These are phyloP conservation scores for Suillus tomentosus DNA, from an alignment of 768 basidiomycete species.

Conservation along the genomic window DNA sequence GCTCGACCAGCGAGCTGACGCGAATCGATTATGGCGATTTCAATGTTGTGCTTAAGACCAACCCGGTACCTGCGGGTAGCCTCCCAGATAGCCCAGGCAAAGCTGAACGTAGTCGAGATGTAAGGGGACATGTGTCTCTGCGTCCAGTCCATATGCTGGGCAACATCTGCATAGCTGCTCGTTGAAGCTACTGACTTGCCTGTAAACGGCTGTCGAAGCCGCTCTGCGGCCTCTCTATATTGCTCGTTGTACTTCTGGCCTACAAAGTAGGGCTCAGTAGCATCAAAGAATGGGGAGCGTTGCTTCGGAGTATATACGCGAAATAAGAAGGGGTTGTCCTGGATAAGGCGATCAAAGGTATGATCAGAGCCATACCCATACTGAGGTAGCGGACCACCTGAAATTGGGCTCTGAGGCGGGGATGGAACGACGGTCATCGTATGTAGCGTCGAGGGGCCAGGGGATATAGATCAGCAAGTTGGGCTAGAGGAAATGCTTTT, in stretches of 20 bases:
- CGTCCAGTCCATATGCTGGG: conserved; percentile 75
- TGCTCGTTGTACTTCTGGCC: conserved; percentile 63
- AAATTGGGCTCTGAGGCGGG: conserved; percentile 24
- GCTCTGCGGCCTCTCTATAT: conserved; percentile 38
- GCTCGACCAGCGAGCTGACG: conserved; percentile 55
- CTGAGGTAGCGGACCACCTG: conserved; percentile 53
- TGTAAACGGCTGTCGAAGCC: conserved; percentile 35
- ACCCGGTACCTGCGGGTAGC: conserved; percentile 72
- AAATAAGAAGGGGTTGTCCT: conserved; percentile 74
- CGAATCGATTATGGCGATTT: conserved; percentile 81
- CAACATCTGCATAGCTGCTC: conserved; percentile 62
- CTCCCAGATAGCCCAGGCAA: conserved; percentile 83
- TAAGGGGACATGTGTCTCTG: conserved; percentile 70
- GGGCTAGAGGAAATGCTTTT: conserved; percentile 25
- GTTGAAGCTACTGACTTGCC: conserved; percentile 30
- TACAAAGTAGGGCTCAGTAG: conserved; percentile 64
- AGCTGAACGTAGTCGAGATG: conserved; percentile 78
- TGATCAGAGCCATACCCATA: conserved; percentile 69
- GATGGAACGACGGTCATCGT: conserved; percentile 29
- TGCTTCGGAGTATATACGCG: conserved; percentile 78
- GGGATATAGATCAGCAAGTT: conserved; percentile 14
- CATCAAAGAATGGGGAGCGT: conserved; percentile 52
- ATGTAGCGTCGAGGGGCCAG: conserved; percentile 11
- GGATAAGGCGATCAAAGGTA: conserved; percentile 61
- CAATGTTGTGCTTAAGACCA: conserved; percentile 72